Evolutionary conservation across 352 stramenopile species (phyloP), one percentile per base, ranked within the genome.

Genomic region (Pythium rishiriense): DNA sequence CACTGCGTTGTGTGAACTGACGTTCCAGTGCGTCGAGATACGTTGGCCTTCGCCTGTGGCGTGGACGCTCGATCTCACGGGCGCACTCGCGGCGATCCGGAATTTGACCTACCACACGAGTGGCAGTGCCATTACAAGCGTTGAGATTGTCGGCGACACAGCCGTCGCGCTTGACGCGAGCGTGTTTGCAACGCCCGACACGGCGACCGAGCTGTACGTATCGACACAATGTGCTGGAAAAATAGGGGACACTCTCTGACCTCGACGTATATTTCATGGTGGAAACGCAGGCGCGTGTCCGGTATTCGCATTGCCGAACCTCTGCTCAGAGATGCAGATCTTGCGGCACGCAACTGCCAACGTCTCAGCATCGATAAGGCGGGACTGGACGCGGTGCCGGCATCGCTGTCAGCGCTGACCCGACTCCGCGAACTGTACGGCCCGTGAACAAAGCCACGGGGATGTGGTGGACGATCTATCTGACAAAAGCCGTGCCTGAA

Each of bases 151-250:
- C 17, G 45, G 45, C 45, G 22, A 15, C n/a, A 22, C 19, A 6
- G 14, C 45, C n/a, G 64, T 89, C 15, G 42, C 50, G 19, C 58
- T 87, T 19, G 80, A 88, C 53, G 66, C 80, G 57, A 73, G 46
- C 0, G 85, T 91, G 59, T 87, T 91, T 51, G 58, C 73, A 46
- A 87, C 75, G 10, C 79, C 76, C 12, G 56, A 51, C 2, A 42
- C 19, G 3, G 52, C 65, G 37, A 58, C 21, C n/a, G 37, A n/a
- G 19, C 25, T 73, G 62, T 78, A 61, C 28, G 69, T 66, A 24
- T 14, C 33, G 33, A 14, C 14, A 39, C 33, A 7, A 3, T 28
- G n/a, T 6, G 26, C 28, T 4, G 35, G 9, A 4, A 21, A 35
- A 3, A 28, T 37, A 6, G 29, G n/a, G 81, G 3, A 46, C 75